phyloP scores from a whole-genome alignment of 257 asterid species.

The Forsythia suspensa region DNA sequence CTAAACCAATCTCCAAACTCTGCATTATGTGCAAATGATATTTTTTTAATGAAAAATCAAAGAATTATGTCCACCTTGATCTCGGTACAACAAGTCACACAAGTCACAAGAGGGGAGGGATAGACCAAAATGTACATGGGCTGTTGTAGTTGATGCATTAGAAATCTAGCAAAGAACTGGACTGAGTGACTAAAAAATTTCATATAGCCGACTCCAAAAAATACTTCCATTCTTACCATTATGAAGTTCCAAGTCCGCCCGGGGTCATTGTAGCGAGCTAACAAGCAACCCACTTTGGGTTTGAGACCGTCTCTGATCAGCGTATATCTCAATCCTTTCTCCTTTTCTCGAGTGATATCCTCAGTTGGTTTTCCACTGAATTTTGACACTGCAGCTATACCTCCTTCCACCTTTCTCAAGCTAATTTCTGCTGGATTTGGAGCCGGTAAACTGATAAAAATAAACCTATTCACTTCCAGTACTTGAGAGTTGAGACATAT shows the following conservation, averaged over 20 bases:
- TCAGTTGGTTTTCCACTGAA: constrained; percentile 83
- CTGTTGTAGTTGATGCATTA: too few species aligned
- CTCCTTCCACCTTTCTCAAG: constrained; percentile 70
- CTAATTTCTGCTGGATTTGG: constrained; percentile 63
- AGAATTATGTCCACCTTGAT: too few species aligned
- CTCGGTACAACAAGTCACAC: too few species aligned
- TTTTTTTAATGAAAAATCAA: too few species aligned
- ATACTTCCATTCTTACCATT: constrained; percentile 43
- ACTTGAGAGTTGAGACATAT: background rate
- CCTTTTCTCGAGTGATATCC: constrained; percentile 62
- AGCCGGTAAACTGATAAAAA: constrained; percentile 61
- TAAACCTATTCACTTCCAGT: too few species aligned
- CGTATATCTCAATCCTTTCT: constrained; percentile 45
- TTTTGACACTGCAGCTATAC: constrained; percentile 71
- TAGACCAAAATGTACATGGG: too few species aligned
- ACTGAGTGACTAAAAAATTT: background rate
- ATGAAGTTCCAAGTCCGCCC: constrained; percentile 67
- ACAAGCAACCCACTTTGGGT: constrained; percentile 60
- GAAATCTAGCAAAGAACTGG: background rate
- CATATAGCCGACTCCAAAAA: too few species aligned
- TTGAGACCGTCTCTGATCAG: constrained; percentile 55
- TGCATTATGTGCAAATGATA: too few species aligned
- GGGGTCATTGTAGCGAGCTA: constrained; percentile 90
- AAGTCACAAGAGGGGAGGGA: too few species aligned
- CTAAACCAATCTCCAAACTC: too few species aligned